Base-by-base conservation (phyloP, 1,284 basidiomycete genomes). In the Trametes versicolor region DNA sequence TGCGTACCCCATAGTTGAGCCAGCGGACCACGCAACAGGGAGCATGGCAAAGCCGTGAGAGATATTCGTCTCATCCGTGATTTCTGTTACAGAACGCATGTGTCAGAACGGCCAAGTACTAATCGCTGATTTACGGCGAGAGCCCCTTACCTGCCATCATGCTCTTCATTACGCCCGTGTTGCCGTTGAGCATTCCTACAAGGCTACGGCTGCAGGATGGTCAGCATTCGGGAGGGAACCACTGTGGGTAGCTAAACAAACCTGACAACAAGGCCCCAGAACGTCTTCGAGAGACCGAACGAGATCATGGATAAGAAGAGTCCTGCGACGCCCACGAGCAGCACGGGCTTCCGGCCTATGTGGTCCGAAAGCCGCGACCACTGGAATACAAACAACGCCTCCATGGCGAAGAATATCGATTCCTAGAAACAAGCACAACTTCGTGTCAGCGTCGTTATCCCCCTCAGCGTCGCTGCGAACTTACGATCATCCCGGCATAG, bases 401-500 rank as follows among this genome's bases (percentile, higher is more conserved):
- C 84, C 2, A 86, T 82, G 2, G 82, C 77, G 67, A 85, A 89
- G 78, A 87, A 89, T 5, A 87, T 69, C 0, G 87, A 88, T 80
- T 87, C 83, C 87, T 89, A 17, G 34, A 25, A n/a, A 5, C 2
- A 6, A 29, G 4, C 4, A 49, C 12, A 17, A 29, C 29, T 32
- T 32, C 29, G 17, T 8, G 23, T 49, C 15, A 43, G 41, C 41
- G 41, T n/a, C 19, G 21, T 48, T 19, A 45, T 4, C 43, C 10
- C 10, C 17, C 12, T 13, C 32, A 15, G 39, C 1, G 12, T 2
- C 19, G 13, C 4, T n/a, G 27, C 32, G 29, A 37, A 32, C 75
- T 58, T 66, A 82, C 87, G 62, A 89, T 84, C 23, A 89, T 58
- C n/a, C 88, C 89, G 50, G 85, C 88, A 71, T 88, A 92, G 71